Evolutionary conservation across 768 basidiomycete genomes (phyloP).

Genomic region (Boletus patriciae): DNA sequence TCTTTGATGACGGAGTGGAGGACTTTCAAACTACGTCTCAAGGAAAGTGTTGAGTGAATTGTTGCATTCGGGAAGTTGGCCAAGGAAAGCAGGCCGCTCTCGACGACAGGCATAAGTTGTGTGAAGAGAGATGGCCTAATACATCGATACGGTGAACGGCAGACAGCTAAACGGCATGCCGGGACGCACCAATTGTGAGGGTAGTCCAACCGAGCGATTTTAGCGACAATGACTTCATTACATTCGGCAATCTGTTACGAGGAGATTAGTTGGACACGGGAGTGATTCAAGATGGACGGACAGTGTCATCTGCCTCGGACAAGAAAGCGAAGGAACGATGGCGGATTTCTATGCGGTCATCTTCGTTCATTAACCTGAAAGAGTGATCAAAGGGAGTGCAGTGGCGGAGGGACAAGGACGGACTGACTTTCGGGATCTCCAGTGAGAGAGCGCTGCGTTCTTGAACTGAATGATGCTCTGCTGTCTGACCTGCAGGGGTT

Average conservation of each 20-base stretch:
- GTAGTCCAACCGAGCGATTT: conserved; percentile 77
- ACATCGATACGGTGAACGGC: not conserved
- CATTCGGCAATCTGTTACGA: conserved; percentile 62
- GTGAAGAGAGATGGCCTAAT: conserved; percentile 28
- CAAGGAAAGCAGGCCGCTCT: conserved; percentile 51
- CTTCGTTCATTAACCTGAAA: conserved; percentile 63
- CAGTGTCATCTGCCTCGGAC: conserved; percentile 72
- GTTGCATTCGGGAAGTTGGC: conserved; percentile 44
- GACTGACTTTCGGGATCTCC: conserved; percentile 74
- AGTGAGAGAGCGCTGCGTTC: conserved; percentile 70
- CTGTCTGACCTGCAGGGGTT: conserved; percentile 69
- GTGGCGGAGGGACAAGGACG: not conserved
- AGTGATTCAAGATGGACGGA: conserved; percentile 40
- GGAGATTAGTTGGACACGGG: conserved; percentile 4
- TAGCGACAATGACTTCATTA: conserved; percentile 72
- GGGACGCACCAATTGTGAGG: conserved; percentile 63
- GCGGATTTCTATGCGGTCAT: conserved; percentile 67
- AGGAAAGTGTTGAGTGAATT: conserved; percentile 43
- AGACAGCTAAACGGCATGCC: not conserved
- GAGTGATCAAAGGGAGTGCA: conserved; percentile 12
- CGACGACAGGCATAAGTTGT: conserved; percentile 54
- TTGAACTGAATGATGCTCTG: conserved; percentile 90
- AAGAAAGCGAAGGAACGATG: conserved; percentile 63
- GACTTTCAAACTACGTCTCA: conserved; percentile 63
- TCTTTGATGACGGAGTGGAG: conserved; percentile 71